A percentile compares a stretch with the other conserved stretches of the same genome.
These are phyloP conservation scores for Paramecium tetraurelia DNA, from an alignment of 73 alveolate species.

Conservation along the genomic window DNA sequence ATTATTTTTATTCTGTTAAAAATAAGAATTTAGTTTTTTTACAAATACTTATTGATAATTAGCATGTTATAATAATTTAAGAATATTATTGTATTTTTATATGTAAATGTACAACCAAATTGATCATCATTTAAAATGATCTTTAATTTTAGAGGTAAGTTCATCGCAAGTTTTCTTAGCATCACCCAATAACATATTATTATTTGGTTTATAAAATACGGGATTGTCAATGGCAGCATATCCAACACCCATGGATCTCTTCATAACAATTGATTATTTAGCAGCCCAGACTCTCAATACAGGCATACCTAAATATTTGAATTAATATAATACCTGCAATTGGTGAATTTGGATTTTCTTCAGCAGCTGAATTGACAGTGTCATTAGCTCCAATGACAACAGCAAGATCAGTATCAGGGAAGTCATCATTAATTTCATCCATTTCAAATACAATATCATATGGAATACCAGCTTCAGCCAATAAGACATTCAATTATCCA, in stretches of 20 bases:
- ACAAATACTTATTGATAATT: too few relatives aligned
- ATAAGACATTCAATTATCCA: constrained; percentile 82
- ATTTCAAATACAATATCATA: constrained; percentile 80
- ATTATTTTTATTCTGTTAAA: too few relatives aligned
- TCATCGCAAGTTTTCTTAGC: constrained; percentile 69
- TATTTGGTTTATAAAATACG: constrained; percentile 73
- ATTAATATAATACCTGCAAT: constrained; percentile 67
- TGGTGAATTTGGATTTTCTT: constrained; percentile 75
- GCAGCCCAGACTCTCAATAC: constrained; percentile 83
- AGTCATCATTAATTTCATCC: constrained; percentile 83
- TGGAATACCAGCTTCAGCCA: constrained; percentile 87
- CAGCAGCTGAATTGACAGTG: constrained; percentile 82
- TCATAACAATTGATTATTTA: constrained; percentile 71
- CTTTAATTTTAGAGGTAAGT: constrained; percentile 49
- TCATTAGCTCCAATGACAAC: constrained; percentile 85
- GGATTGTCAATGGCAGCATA: constrained; percentile 84
- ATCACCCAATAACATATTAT: constrained; percentile 74
- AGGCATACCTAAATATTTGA: constrained; percentile 74
- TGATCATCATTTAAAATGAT: constrained; percentile 9
- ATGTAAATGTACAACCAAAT: background rate
- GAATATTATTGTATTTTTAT: too few relatives aligned
- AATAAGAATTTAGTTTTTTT: too few relatives aligned
- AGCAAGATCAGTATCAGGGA: constrained; percentile 74
- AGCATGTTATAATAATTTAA: too few relatives aligned
- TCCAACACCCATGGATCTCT: constrained; percentile 75